phyloP scores from a whole-genome alignment of 148 eudicot genomes.

The Camellia sinensis region DNA sequence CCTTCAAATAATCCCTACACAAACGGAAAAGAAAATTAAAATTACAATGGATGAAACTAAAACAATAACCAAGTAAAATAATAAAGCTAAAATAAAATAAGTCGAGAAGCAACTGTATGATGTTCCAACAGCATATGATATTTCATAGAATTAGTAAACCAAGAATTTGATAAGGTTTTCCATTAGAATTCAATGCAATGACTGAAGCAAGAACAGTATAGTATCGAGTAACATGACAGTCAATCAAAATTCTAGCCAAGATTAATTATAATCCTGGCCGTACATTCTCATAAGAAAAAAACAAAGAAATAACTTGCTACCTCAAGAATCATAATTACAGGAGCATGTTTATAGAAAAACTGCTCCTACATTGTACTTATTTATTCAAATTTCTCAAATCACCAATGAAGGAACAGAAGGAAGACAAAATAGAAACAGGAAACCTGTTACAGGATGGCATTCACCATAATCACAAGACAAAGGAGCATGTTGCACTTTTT shows the following conservation, averaged over 20 bases:
- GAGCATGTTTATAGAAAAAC: slow-evolving; percentile 1
- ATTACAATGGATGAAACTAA: background rate
- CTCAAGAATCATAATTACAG: background rate
- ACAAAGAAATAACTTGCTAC: background rate
- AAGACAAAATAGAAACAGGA: background rate
- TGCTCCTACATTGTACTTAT: no score
- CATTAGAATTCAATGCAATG: background rate
- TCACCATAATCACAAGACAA: background rate
- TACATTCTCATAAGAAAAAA: background rate
- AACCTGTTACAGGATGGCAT: background rate
- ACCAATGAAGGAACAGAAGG: background rate
- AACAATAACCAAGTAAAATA: background rate
- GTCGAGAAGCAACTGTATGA: background rate
- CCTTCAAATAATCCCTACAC: slow-evolving; percentile 94
- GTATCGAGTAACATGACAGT: background rate
- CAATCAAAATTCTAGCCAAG: background rate
- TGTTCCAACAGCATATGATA: background rate
- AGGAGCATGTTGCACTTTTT: background rate
- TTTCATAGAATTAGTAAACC: background rate
- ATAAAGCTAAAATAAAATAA: background rate
- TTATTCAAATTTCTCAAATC: background rate
- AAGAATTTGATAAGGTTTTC: background rate
- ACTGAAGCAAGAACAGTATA: slow-evolving; percentile 6
- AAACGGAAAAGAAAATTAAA: background rate
- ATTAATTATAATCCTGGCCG: background rate